phyloP scores from a whole-genome alignment of 1,139 yeast species.

The Dujonia santamariae region DNA sequence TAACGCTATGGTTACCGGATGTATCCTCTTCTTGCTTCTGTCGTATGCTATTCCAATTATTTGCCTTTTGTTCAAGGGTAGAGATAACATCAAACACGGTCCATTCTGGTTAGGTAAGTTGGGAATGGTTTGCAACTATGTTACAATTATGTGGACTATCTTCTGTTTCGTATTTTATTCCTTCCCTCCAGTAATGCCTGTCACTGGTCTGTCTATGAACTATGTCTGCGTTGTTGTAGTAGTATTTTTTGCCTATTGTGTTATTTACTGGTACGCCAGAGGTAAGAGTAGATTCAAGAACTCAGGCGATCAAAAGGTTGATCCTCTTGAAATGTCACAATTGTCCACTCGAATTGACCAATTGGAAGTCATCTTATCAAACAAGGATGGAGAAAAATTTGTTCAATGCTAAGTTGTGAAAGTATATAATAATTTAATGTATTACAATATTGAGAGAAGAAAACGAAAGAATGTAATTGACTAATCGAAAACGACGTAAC shows the following conservation, averaged over 20 bases:
- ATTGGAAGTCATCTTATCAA: conserved; percentile 24
- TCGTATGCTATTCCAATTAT: conserved; percentile 33
- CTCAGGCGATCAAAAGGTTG: conserved; percentile 22
- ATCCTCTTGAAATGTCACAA: conserved; percentile 24
- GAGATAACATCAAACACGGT: conserved; percentile 34
- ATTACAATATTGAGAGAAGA: too few relatives aligned
- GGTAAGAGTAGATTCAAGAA: conserved; percentile 32
- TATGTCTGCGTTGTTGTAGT: conserved; percentile 42
- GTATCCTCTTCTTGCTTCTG: conserved; percentile 33
- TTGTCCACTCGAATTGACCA: conserved; percentile 25
- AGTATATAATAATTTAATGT: too few relatives aligned
- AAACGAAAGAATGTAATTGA: too few relatives aligned
- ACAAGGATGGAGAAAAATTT: too few relatives aligned
- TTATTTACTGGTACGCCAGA: conserved; percentile 35
- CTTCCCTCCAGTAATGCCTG: conserved; percentile 47
- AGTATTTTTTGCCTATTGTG: conserved; percentile 28
- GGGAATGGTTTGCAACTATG: conserved; percentile 19
- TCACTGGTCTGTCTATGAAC: conserved; percentile 41
- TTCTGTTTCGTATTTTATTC: conserved; percentile 42
- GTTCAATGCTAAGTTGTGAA: too few relatives aligned
- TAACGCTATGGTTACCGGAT: conserved; percentile 37
- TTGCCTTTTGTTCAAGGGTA: conserved; percentile 30
- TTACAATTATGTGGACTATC: conserved; percentile 35
- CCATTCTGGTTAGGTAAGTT: conserved; percentile 49
- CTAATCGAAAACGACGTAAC: too few relatives aligned